A percentile compares a stretch with the other conserved stretches of the same genome.
phyloP scores from a whole-genome alignment of 2,329 filamentous ascomycete species.

The Colletotrichum sp. region DNA sequence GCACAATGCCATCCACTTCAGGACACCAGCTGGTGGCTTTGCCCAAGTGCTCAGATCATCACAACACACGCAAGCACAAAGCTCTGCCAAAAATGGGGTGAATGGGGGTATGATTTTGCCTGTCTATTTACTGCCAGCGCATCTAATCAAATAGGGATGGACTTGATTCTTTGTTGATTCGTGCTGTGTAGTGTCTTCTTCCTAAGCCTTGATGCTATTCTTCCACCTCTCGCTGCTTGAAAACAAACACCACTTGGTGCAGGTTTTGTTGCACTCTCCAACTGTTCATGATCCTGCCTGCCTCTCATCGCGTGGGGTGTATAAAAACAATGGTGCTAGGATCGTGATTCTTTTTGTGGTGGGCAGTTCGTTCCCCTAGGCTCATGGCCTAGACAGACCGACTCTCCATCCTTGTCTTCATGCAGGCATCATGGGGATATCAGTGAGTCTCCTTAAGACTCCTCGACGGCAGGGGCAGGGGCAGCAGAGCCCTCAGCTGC shows the following conservation, averaged over 20 bases:
- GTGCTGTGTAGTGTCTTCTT: slow-evolving; percentile 20
- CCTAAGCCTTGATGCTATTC: slow-evolving; percentile 20
- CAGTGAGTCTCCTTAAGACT: slow-evolving; percentile 2
- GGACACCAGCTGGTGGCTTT: background rate
- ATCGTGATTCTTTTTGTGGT: slow-evolving; percentile 9
- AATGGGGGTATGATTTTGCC: slow-evolving; percentile 7
- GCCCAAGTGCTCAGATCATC: background rate
- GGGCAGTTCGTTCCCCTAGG: background rate
- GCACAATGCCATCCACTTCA: background rate
- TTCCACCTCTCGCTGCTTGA: slow-evolving; percentile 4
- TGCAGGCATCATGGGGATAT: background rate
- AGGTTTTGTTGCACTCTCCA: slow-evolving; percentile 19
- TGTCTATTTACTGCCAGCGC: slow-evolving; percentile 2
- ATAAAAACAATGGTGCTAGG: slow-evolving; percentile 13
- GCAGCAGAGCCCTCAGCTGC: slow-evolving; percentile 38
- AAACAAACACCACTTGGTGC: slow-evolving; percentile 20
- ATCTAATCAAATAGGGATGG: slow-evolving; percentile 13
- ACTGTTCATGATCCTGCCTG: slow-evolving; percentile 4
- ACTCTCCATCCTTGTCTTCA: background rate
- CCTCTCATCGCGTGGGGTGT: slow-evolving; percentile 1
- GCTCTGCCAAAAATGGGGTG: background rate
- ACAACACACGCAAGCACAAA: background rate
- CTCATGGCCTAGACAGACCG: background rate
- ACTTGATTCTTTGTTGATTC: slow-evolving; percentile 10
- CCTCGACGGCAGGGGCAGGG: slow-evolving; percentile 25